These are phyloP conservation scores for Saraca asoca DNA, from an alignment of 331 rosid species.

Conservation along the genomic window DNA sequence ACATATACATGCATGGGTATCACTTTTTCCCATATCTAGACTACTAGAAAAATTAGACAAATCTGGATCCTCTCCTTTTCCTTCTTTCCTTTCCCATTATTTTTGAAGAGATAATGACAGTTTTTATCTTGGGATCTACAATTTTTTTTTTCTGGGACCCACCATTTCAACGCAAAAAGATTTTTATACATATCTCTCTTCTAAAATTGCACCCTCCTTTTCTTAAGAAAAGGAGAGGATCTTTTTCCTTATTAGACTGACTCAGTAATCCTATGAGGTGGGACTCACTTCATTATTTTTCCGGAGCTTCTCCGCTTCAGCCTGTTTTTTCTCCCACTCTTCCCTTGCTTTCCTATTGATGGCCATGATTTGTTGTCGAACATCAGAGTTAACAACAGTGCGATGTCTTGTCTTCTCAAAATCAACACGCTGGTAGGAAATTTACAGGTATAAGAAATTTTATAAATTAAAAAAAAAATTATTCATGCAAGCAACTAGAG, in stretches of 20 bases:
- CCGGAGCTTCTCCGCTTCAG: conserved; percentile 75
- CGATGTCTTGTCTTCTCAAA: conserved; percentile 70
- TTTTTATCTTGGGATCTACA: too few relatives aligned
- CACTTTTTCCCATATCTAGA: not conserved
- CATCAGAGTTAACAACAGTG: conserved; percentile 61
- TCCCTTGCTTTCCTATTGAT: conserved; percentile 69
- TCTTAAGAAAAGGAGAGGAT: too few relatives aligned
- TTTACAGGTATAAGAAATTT: conserved; percentile 30
- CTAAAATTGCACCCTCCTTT: too few relatives aligned
- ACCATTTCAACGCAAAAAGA: too few relatives aligned
- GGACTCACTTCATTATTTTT: conserved; percentile 70
- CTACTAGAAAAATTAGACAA: too few relatives aligned
- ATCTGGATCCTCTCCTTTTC: too few relatives aligned
- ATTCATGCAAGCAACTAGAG: conserved; percentile 22
- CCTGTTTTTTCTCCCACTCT: conserved; percentile 87
- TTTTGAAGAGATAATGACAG: too few relatives aligned
- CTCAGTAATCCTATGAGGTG: conserved; percentile 10
- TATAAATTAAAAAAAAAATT: conserved; percentile 17
- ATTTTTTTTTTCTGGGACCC: too few relatives aligned
- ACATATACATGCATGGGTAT: conserved; percentile 14
- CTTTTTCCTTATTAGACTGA: too few relatives aligned
- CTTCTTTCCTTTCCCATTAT: too few relatives aligned
- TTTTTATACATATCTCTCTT: too few relatives aligned
- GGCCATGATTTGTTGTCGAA: conserved; percentile 62
- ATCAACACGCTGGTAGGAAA: conserved; percentile 66